Conservation (phyloP, 306 rosid genomes). For the Arachis hypogaea region DNA sequence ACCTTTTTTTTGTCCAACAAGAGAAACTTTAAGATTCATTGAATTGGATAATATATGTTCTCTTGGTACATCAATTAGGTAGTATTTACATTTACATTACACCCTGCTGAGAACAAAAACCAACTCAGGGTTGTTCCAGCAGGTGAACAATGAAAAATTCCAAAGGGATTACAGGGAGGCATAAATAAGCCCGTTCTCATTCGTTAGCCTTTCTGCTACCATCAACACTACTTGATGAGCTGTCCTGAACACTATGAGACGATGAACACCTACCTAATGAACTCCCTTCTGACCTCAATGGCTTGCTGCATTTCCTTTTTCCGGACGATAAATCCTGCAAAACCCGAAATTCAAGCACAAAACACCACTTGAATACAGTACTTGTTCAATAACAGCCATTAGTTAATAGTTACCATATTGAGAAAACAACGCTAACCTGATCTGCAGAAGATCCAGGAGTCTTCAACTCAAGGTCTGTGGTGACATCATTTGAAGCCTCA, state of each 20-base stretch:
- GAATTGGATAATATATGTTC: background rate
- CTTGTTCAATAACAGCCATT: constrained; percentile 5
- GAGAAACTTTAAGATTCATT: constrained; percentile 8
- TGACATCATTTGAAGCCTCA: constrained; percentile 62
- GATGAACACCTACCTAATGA: constrained; percentile 77
- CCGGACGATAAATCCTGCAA: constrained; percentile 65
- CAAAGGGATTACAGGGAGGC: background rate
- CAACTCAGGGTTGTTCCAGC: constrained; percentile 20
- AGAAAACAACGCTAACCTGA: constrained; percentile 55
- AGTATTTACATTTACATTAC: background rate
- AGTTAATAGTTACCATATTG: background rate
- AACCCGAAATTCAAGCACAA: constrained; percentile 4
- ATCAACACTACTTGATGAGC: constrained; percentile 65
- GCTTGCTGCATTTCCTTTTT: constrained; percentile 49
- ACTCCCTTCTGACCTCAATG: constrained; percentile 52
- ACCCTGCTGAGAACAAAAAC: background rate
- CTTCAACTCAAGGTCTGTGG: constrained; percentile 74
- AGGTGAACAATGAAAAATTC: constrained; percentile 17
- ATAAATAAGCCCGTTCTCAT: constrained; percentile 40
- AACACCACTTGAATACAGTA: constrained; percentile 23
- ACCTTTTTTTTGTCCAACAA: background rate
- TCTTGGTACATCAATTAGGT: background rate
- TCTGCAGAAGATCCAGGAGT: constrained; percentile 77
- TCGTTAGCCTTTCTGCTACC: constrained; percentile 54
- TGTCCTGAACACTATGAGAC: constrained; percentile 66